Conservation (phyloP, 306 rosid species). For the Corylus heterophylla region DNA sequence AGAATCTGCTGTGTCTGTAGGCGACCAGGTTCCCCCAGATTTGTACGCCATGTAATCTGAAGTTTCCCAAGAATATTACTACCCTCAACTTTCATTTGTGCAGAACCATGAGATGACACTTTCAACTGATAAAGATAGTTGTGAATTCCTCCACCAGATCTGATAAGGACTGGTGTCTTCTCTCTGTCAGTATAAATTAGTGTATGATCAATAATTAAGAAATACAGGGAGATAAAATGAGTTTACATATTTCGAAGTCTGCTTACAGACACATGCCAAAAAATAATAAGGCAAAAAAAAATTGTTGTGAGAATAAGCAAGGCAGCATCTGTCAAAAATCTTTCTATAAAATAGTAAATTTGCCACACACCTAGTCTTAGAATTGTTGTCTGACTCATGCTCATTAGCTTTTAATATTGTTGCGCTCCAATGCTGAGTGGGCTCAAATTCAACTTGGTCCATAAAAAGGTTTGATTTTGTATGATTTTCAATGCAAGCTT, state of each 20-base stretch:
- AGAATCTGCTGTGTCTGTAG: conserved; percentile 95
- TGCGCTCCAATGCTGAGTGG: conserved; percentile 80
- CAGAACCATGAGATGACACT: conserved; percentile 50
- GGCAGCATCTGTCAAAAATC: conserved; percentile 11
- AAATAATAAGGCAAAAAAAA: background rate
- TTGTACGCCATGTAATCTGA: conserved; percentile 98
- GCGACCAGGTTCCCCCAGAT: conserved; percentile 97
- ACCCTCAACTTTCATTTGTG: conserved; percentile 78
- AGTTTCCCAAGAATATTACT: conserved; percentile 94
- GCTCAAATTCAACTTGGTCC: conserved; percentile 99
- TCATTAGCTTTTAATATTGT: conserved; percentile 70
- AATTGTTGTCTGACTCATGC: conserved; percentile 47
- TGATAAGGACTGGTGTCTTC: conserved; percentile 69
- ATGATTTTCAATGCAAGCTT: conserved; percentile 98
- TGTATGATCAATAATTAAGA: conserved; percentile 18
- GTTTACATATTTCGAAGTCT: conserved; percentile 10
- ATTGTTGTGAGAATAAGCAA: conserved; percentile 11
- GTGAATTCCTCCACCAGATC: conserved; percentile 91
- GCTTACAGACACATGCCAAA: conserved; percentile 1
- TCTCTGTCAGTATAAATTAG: conserved; percentile 53
- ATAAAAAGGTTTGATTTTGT: conserved; percentile 93
- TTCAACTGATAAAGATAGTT: conserved; percentile 88
- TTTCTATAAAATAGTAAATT: conserved; percentile 19
- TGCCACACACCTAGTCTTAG: conserved; percentile 52
- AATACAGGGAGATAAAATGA: conserved; percentile 1